Conservation (phyloP, 2,329 filamentous ascomycete species). For the Aspergillus sp. region DNA sequence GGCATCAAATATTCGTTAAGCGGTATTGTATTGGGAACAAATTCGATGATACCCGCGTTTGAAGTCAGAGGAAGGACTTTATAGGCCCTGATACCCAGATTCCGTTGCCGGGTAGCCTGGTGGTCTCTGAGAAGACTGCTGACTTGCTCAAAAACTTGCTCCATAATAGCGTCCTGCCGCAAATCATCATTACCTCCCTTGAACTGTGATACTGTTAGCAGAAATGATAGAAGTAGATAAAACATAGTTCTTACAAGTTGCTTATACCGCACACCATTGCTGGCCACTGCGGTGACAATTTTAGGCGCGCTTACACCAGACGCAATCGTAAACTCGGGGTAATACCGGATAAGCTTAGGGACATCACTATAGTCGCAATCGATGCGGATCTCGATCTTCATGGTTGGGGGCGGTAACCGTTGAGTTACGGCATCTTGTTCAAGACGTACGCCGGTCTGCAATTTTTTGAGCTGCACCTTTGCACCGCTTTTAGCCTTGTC, state of each 20-base stretch:
- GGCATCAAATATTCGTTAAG: constrained; percentile 90
- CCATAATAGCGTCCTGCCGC: constrained; percentile 97
- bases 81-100: constrained; percentile 90
- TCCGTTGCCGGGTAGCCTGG: constrained; percentile 80
- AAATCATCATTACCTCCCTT: constrained; percentile 96
- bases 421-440: constrained; percentile 63
- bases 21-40: constrained; percentile 89
- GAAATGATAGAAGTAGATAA: not conserved
- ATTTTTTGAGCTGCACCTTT: constrained; percentile 64
- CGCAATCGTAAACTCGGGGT: constrained; percentile 77
- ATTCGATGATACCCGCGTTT: constrained; percentile 89
- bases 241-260: constrained; percentile 63
- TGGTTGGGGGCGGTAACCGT: constrained; percentile 81
- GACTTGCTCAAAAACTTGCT: constrained; percentile 96
- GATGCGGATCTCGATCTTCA: constrained; percentile 74
- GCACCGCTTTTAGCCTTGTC: constrained; percentile 66
- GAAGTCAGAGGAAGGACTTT: constrained; percentile 89
- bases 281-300: constrained; percentile 78
- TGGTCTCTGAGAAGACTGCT: constrained; percentile 86
- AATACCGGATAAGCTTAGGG: constrained; percentile 71
- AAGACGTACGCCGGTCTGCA: constrained; percentile 62
- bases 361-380: constrained; percentile 74
- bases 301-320: constrained; percentile 91
- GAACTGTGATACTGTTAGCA: constrained; percentile 50
- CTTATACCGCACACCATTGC: constrained; percentile 76